Evolutionary conservation across 306 rosid genomes (phyloP).

Genomic region (Trifolium pratense): DNA sequence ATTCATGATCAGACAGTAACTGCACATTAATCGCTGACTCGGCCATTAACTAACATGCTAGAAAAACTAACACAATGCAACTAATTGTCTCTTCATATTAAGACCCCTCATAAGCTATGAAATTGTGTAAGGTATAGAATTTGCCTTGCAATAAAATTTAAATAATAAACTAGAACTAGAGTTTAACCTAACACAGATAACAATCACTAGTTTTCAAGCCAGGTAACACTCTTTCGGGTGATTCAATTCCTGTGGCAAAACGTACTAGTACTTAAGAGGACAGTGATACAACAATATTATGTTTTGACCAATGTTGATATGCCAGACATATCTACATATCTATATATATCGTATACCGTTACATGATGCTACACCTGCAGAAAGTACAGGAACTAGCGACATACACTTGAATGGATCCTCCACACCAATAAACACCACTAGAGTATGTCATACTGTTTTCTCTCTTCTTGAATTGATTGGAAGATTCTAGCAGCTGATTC

Average conservation of each 20-base stretch:
- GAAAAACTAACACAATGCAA: neutral
- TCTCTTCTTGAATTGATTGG: conserved; percentile 88
- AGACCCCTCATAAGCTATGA: neutral
- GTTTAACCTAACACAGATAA: neutral
- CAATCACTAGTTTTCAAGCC: conserved; percentile 13
- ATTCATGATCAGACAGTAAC: too few relatives aligned
- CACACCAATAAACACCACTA: conserved; percentile 34
- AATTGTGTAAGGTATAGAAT: neutral
- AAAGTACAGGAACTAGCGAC: conserved; percentile 7
- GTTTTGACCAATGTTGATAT: conserved; percentile 44
- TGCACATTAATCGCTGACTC: neutral
- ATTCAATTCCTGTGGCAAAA: conserved; percentile 23
- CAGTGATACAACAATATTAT: conserved; percentile 32
- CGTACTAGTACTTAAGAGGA: neutral
- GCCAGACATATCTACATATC: conserved; percentile 48
- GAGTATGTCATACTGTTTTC: conserved; percentile 59
- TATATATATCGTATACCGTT: conserved; percentile 18
- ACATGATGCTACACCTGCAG: conserved; percentile 34
- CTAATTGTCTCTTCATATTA: neutral
- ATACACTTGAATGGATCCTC: conserved; percentile 5
- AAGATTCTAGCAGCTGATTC: conserved; percentile 96
- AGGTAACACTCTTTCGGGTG: conserved; percentile 16
- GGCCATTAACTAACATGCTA: neutral
- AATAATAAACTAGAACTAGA: neutral
- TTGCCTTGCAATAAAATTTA: neutral